Conservation (phyloP, 2,329 filamentous ascomycete species). For the Daldinia eschscholtzii region DNA sequence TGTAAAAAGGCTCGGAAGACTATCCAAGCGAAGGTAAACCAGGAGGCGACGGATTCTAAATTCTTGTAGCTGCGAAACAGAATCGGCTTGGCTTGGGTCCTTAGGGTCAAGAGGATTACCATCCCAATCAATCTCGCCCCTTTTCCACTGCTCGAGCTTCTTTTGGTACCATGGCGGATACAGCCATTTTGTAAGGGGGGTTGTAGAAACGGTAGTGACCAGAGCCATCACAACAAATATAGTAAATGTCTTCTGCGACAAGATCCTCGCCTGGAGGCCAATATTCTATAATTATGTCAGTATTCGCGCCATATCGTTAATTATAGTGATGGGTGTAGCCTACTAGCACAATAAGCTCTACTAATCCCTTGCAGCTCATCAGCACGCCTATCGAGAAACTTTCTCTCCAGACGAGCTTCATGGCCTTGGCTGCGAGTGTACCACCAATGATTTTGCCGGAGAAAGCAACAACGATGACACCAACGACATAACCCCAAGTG, state of each 20-base stretch:
- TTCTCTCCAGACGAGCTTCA: constrained; percentile 89
- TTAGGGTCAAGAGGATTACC: constrained; percentile 64
- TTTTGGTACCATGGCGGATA: constrained; percentile 82
- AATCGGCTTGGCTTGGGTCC: constrained; percentile 54
- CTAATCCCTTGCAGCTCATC: constrained; percentile 97
- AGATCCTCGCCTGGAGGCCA: constrained; percentile 77
- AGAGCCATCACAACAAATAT: constrained; percentile 89
- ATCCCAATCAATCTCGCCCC: constrained; percentile 85
- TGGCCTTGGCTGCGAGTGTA: constrained; percentile 79
- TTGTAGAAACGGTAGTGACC: constrained; percentile 79
- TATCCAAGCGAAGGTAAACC: constrained; percentile 87
- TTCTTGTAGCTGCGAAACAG: constrained; percentile 52
- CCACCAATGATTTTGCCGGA: constrained; percentile 87
- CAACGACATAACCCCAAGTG: constrained; percentile 91
- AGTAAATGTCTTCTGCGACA: constrained; percentile 78
- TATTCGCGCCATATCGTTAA: background rate
- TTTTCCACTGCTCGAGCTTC: constrained; percentile 74
- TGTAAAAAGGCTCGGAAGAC: constrained; percentile 83
- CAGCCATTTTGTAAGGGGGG: constrained; percentile 73
- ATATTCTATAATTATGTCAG: constrained; percentile 65
- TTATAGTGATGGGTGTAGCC: constrained; percentile 51
- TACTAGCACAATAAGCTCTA: constrained; percentile 94
- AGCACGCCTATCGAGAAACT: constrained; percentile 87
- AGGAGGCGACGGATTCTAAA: constrained; percentile 72
- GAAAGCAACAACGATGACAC: constrained; percentile 84